A percentile compares a stretch with the other conserved stretches of the same genome.
Conservation (phyloP, 2,329 filamentous ascomycete species). For the Fusarium denticulatum region DNA sequence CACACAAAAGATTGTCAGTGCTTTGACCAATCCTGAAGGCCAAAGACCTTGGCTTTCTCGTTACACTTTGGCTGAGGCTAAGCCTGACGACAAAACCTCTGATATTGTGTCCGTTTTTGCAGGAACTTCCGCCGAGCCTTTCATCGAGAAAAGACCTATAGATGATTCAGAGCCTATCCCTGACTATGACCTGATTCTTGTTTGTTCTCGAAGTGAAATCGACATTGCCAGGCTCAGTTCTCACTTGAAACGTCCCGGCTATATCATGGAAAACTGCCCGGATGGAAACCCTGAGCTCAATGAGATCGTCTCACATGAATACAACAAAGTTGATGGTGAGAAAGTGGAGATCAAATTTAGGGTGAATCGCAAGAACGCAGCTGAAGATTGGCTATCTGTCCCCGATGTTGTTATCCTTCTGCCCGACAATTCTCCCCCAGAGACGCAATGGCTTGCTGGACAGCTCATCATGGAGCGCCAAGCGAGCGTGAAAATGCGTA, state of each 20-base stretch:
- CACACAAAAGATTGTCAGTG: conserved; percentile 40
- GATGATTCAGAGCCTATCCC: conserved; percentile 37
- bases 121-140: conserved; percentile 24
- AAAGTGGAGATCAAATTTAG: conserved; percentile 5
- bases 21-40: conserved; percentile 36
- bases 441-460: conserved; percentile 11
- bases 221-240: conserved; percentile 27
- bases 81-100: background rate
- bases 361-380: background rate
- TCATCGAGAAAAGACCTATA: conserved; percentile 44
- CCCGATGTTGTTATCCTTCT: conserved; percentile 32
- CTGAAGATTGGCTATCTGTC: background rate
- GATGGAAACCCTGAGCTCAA: background rate
- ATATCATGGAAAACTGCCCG: conserved; percentile 37
- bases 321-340: background rate
- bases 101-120: conserved; percentile 14
- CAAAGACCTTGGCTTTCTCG: conserved; percentile 49
- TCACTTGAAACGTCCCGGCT: conserved; percentile 45
- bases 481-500: background rate
- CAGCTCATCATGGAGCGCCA: conserved; percentile 12
- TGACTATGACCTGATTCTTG: conserved; percentile 50
- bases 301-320: background rate
- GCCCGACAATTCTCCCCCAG: conserved; percentile 12
- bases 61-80: conserved; percentile 44
- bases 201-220: conserved; percentile 22